Base-by-base conservation (phyloP, 1,284 basidiomycete species). In the Puccinia polysora region DNA sequence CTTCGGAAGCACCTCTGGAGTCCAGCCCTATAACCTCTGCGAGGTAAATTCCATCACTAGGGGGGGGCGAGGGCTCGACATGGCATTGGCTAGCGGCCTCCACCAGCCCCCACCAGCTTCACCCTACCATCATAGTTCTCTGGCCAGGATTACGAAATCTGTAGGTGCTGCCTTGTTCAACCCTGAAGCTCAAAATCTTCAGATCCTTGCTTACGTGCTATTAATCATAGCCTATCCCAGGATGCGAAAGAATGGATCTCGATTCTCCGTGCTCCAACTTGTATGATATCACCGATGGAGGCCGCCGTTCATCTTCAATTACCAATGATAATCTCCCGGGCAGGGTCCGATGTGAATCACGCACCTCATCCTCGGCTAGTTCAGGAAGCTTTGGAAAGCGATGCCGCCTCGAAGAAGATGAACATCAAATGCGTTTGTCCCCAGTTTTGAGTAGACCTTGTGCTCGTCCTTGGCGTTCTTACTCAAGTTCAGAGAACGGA, bases 341-440 rank as follows among this genome's bases (percentile, higher is more conserved):
- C 4, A 36, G 38, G 55, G n/a, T n/a, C 14, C 30, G 8, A 52
- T 52, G 23, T 52, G 4, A 5, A 49, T 4, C 6, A 20, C 6
- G 20, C 30, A 52, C 4, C 10, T 36, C 55, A 36, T 36, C 32
- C 55, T 56, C 55, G 28, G 55, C 55, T 2, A 56, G 55, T 56
- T 30, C 34, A 56, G 55, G 55, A 12, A 36, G 55, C 30, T 1
- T 36, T 56, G 55, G 55, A 1, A 56, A 56, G 38, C 55, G 55
- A 20, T 36, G 18, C 32, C 55, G 55, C 28, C 34, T 56, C 32
- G 55, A 56, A 7, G 55, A 56, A 56, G 55, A 56, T 32, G 55
- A 56, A n/a, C 32, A 36, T 5, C 10, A 56, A 5, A 14, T n/a
- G 23, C 10, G 20, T 34, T n/a, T 36, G 23, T 36, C 55, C 55